A percentile compares a stretch with the other conserved stretches of the same genome.
Conservation (phyloP, 495 filamentous ascomycete species). For the Peziza echinospora region DNA sequence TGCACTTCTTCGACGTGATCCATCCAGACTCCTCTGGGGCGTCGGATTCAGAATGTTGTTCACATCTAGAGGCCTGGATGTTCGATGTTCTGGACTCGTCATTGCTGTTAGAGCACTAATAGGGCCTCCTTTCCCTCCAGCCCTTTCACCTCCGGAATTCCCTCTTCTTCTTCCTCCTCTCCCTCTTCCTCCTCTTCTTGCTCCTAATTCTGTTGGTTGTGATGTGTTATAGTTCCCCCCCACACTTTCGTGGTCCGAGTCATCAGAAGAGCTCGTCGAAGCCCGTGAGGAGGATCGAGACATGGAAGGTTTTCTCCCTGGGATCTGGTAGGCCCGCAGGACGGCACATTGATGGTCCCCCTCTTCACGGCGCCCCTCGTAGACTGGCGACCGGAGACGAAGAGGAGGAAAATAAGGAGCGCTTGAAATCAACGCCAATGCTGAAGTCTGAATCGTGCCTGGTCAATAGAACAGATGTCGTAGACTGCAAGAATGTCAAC, state of each 20-base stretch:
- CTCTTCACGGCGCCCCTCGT: constrained; percentile 20
- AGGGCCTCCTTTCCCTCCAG: not conserved
- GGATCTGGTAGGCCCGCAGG: constrained; percentile 15
- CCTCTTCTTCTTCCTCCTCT: too few species aligned
- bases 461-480: too few species aligned
- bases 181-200: too few species aligned
- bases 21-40: constrained; percentile 14
- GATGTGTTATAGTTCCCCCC: not conserved
- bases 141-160: too few species aligned
- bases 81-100: constrained; percentile 14
- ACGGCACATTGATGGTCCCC: constrained; percentile 19
- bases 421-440: constrained; percentile 19
- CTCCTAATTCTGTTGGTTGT: not conserved
- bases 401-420: constrained; percentile 18
- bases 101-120: constrained; percentile 8
- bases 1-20: constrained; percentile 12
- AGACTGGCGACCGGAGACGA: constrained; percentile 19
- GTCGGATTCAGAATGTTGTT: constrained; percentile 18
- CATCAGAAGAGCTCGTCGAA: constrained; percentile 15
- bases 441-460: constrained; percentile 11
- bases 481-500: too few species aligned
- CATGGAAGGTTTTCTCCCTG: constrained; percentile 19
- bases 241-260: constrained; percentile 9
- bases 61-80: constrained; percentile 13
- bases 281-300: constrained; percentile 18